Conservation (phyloP, 108 stramenopile species). For the Thalassiosira profunda region DNA sequence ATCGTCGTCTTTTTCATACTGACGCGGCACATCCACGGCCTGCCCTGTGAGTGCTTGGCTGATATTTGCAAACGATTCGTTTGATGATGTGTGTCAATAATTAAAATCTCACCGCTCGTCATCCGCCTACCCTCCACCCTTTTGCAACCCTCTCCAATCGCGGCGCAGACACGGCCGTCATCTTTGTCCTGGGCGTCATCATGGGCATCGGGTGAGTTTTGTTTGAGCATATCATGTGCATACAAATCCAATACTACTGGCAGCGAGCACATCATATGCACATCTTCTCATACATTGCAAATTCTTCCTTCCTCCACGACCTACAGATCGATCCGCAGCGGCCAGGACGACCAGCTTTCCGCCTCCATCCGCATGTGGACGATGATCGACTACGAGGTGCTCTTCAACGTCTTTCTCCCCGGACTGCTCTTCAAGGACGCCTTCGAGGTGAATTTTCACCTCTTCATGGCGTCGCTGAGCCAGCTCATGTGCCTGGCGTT, state of each 20-base stretch:
- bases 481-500: conserved; percentile 75
- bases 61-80: no score
- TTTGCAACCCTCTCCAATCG: no score
- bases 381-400: conserved; percentile 16
- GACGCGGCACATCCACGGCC: conserved; percentile 24
- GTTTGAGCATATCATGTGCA: not conserved
- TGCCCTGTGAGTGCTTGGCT: no score
- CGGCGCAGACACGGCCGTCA: conserved; percentile 72
- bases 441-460: conserved; percentile 17
- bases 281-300: not conserved
- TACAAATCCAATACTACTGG: not conserved
- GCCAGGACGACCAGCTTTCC: not conserved
- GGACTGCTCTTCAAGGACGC: conserved; percentile 35
- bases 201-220: conserved; percentile 36
- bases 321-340: not conserved
- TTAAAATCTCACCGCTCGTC: no score
- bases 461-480: conserved; percentile 19
- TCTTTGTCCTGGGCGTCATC: conserved; percentile 65
- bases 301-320: not conserved
- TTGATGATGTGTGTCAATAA: no score
- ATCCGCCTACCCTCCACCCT: no score
- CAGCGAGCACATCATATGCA: not conserved
- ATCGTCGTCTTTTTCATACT: conserved; percentile 52
- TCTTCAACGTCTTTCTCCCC: conserved; percentile 35
- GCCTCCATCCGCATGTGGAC: conserved; percentile 1